Base-by-base conservation (phyloP, 2,329 filamentous ascomycete genomes). In the Paraconiothyrium sp. region DNA sequence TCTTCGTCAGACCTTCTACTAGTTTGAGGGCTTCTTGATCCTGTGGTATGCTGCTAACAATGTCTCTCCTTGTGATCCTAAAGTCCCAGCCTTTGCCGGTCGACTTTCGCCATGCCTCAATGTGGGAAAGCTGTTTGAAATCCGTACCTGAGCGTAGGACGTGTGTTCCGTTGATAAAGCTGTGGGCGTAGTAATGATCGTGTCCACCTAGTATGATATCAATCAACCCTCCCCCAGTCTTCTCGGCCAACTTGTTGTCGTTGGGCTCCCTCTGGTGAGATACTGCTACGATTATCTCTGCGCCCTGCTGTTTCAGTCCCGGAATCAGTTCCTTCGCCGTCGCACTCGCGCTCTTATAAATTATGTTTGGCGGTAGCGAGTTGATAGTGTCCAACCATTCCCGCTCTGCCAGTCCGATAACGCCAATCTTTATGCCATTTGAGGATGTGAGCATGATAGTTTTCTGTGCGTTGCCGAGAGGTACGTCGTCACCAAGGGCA, bases 341-440 rank as follows among this genome's bases (percentile, higher is more conserved):
- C 58, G 87, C 86, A 6, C 86, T 89, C 4, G 92, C 92, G 9
- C 92, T 94, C 72, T 89, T 89, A 83, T 95, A 97, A 67, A 92
- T 88, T 57, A 97, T 84, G 68, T 93, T 85, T 0, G 93, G 92
- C 0, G 93, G 94, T 9, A 97, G 82, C 13, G 88, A 88, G 79
- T 97, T 97, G 79, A 97, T 94, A 0, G 93, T 97, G 62, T 89
- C 92, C 13, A 97, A 86, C 88, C 93, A 97, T 77, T 97, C 93
- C 52, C 92, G 85, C 81, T 97, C 93, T 1, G 91, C 93, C 2
- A 97, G 84, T 0, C 94, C 93, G 58, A 97, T 90, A 47, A 97
- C 83, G 10, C 94, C 93, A 44, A 97, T 85, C 72, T 94, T 95
- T 78, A 97, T 85, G 27, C 93, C 93, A 76, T 94, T 94, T 11